Evolutionary conservation across 495 filamentous ascomycete genomes (phyloP).

Genomic region (Lepraria neglecta): DNA sequence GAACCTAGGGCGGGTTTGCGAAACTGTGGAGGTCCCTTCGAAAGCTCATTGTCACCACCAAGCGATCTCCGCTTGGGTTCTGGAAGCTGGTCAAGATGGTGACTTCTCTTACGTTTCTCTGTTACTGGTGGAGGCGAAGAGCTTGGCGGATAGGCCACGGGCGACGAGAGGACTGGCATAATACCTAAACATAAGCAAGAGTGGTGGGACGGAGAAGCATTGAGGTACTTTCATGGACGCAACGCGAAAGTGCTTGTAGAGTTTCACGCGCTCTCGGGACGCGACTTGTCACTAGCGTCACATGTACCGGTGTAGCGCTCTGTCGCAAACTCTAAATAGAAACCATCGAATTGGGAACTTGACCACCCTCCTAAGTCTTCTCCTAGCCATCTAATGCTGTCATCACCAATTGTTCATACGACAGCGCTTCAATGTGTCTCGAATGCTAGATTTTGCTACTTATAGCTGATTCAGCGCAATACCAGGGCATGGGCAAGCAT

Average conservation of each 20-base stretch:
- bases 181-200: neutral
- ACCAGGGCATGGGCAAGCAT: neutral
- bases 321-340: neutral
- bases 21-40: neutral
- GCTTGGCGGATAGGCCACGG: constrained; percentile 50
- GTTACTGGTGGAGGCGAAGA: constrained; percentile 41
- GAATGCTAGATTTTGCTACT: neutral
- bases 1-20: neutral
- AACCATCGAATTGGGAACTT: neutral
- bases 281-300: constrained; percentile 1
- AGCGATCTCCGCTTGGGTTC: constrained; percentile 27
- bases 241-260: no score
- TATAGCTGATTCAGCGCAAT: neutral
- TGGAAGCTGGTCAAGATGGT: constrained; percentile 34
- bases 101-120: constrained; percentile 39
- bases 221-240: no score
- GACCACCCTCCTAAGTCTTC: neutral
- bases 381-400: constrained; percentile 5
- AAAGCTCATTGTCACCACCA: neutral
- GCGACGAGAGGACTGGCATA: constrained; percentile 61
- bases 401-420: neutral
- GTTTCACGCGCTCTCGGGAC: constrained; percentile 4
- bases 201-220: constrained; percentile 4
- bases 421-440: neutral
- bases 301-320: neutral